Evolutionary conservation across 768 basidiomycete genomes (phyloP).

Genomic region (Rhodotorula kratochvilovae): DNA sequence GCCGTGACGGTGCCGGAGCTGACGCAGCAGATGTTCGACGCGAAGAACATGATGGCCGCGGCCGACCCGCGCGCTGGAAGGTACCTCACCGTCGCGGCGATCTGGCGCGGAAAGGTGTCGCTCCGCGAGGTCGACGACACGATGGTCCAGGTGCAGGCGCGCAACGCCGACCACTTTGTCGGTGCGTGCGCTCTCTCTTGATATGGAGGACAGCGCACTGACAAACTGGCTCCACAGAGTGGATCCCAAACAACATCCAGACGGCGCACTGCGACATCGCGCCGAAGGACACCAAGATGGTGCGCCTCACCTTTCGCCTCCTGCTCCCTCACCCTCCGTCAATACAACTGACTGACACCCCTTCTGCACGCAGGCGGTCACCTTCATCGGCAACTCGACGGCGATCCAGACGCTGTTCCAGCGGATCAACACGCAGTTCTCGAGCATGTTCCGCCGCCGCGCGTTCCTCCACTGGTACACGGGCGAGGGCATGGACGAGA

Average conservation of each 20-base stretch:
- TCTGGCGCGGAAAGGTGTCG: slow-evolving; percentile 99
- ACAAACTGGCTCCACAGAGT: slow-evolving; percentile 52
- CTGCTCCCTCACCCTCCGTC: no score
- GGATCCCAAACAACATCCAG: slow-evolving; percentile 99
- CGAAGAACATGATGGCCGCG: slow-evolving; percentile 99
- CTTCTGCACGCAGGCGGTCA: slow-evolving; percentile 57
- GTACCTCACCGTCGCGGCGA: slow-evolving; percentile 94
- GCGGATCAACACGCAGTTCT: slow-evolving; percentile 97
- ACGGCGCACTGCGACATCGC: slow-evolving; percentile 98
- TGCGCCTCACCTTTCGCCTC: neutral
- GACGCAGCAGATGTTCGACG: slow-evolving; percentile 98
- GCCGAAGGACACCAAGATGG: slow-evolving; percentile 62
- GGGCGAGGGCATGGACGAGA: slow-evolving; percentile 85
- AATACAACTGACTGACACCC: no score
- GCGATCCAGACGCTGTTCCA: slow-evolving; percentile 98
- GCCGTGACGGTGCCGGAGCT: slow-evolving; percentile 96
- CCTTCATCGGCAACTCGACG: slow-evolving; percentile 95
- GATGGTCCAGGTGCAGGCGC: slow-evolving; percentile 82
- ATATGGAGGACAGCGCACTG: neutral
- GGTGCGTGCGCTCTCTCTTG: neutral
- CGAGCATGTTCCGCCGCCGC: slow-evolving; percentile 84
- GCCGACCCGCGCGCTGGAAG: slow-evolving; percentile 94
- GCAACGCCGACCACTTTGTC: slow-evolving; percentile 60
- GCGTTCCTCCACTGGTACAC: slow-evolving; percentile 52
- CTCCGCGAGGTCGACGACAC: slow-evolving; percentile 99